Evolutionary conservation across 1,139 yeast genomes (phyloP).

Genomic region (Blastobotrys buckinghamii): DNA sequence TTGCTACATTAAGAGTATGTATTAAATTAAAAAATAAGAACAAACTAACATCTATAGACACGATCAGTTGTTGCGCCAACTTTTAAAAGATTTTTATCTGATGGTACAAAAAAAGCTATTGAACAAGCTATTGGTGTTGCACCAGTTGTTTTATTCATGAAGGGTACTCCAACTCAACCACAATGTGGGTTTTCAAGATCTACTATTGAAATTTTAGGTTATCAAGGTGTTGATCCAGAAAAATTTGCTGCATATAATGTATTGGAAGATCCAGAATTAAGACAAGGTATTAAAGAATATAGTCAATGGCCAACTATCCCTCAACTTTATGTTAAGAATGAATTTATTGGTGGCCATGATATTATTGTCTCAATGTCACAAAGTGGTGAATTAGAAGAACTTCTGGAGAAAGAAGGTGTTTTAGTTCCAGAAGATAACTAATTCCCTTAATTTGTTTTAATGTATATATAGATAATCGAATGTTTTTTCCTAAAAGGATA

Average conservation of each 20-base stretch:
- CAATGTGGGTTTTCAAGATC: conserved; percentile 98
- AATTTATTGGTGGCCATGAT: conserved; percentile 97
- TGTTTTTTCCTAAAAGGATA: neutral
- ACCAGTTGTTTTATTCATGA: conserved; percentile 80
- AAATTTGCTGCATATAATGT: conserved; percentile 98
- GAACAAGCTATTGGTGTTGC: conserved; percentile 80
- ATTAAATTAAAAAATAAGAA: neutral
- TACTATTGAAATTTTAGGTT: conserved; percentile 87
- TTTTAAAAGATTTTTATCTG: conserved; percentile 53
- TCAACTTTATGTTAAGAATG: conserved; percentile 51
- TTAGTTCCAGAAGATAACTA: conserved; percentile 67
- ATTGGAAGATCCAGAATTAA: conserved; percentile 85
- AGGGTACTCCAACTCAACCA: conserved; percentile 88
- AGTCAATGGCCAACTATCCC: conserved; percentile 95
- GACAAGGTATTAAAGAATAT: conserved; percentile 90
- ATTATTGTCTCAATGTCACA: conserved; percentile 90
- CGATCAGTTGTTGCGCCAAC: neutral
- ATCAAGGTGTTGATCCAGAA: conserved; percentile 93
- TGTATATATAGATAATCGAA: neutral
- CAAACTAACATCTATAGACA: neutral
- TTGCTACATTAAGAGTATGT: conserved; percentile 11
- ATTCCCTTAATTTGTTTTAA: neutral
- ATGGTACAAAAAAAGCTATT: conserved; percentile 77
- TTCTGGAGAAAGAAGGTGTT: conserved; percentile 73
- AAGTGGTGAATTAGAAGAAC: conserved; percentile 80